Percentiles rank a stretch among this genome's conserved stretches.
Conservation (phyloP, 2,329 filamentous ascomycete genomes). For the Fusarium dimerum region DNA sequence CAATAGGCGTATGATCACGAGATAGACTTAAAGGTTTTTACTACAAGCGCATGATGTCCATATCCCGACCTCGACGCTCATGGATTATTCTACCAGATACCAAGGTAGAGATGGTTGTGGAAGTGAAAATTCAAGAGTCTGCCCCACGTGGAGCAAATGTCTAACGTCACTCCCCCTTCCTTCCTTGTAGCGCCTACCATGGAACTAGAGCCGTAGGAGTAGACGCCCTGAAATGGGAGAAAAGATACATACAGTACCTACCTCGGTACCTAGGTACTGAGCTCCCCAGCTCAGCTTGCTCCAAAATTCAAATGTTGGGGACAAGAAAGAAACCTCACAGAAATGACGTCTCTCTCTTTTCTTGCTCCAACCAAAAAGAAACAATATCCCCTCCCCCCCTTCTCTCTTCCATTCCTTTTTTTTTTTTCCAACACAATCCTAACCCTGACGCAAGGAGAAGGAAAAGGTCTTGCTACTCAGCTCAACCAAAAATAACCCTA, state of each 20-base stretch:
- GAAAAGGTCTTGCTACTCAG: too few relatives aligned
- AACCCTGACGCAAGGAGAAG: too few relatives aligned
- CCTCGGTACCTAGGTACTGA: not conserved
- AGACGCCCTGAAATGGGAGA: not conserved
- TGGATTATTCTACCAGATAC: too few relatives aligned
- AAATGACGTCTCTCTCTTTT: constrained; percentile 7
- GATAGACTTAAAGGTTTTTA: too few relatives aligned
- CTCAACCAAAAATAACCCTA: too few relatives aligned
- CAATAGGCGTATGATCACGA: too few relatives aligned
- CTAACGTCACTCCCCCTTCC: constrained; percentile 14
- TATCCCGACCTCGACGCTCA: too few relatives aligned
- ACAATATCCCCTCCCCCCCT: constrained; percentile 4
- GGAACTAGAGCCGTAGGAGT: too few relatives aligned
- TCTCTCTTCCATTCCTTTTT: not conserved
- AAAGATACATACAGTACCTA: not conserved
- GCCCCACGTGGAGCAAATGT: constrained; percentile 17
- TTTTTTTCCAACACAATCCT: not conserved
- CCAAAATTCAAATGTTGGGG: not conserved
- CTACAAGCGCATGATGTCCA: too few relatives aligned
- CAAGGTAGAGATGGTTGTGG: not conserved
- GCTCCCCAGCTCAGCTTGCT: not conserved
- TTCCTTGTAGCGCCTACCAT: not conserved
- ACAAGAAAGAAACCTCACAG: not conserved
- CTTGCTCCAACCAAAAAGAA: constrained; percentile 24
- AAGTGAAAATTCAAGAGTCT: not conserved